These are phyloP conservation scores for Coemansia reversa DNA, from an alignment of 192 early-diverging fungal genomes.

Conservation along the genomic window DNA sequence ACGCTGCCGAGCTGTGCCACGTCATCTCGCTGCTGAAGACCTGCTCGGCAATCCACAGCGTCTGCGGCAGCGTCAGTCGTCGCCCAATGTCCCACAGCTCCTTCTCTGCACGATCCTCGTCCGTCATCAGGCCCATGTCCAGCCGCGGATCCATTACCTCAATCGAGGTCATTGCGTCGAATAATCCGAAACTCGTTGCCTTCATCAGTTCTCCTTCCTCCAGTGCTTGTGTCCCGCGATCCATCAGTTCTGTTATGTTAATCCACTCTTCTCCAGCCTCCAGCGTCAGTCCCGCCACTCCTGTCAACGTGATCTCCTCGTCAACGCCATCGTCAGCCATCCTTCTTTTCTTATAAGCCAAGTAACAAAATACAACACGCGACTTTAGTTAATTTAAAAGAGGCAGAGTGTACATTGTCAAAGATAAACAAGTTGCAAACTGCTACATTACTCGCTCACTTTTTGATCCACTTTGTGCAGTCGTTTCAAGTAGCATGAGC, in stretches of 20 bases:
- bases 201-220: conserved; percentile 33
- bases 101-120: conserved; percentile 22
- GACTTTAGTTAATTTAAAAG: no score
- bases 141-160: conserved; percentile 50
- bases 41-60: conserved; percentile 32
- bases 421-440: no score
- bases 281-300: conserved; percentile 5
- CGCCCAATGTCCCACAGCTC: conserved; percentile 33
- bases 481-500: no score
- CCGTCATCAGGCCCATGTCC: conserved; percentile 47
- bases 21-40: conserved; percentile 47
- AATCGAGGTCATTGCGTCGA: conserved; percentile 38
- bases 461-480: no score
- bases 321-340: background rate
- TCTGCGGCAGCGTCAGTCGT: conserved; percentile 15
- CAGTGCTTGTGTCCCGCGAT: conserved; percentile 10
- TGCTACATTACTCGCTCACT: no score
- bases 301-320: background rate
- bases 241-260: conserved; percentile 31
- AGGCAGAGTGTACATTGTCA: no score
- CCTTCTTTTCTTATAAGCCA: background rate
- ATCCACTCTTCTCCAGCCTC: conserved; percentile 19
- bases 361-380: background rate
- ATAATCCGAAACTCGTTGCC: conserved; percentile 18
- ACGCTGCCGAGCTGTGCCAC: conserved; percentile 37